Evolutionary conservation across 495 filamentous ascomycete species (phyloP).

Genomic region (Trichoderma parareesei): DNA sequence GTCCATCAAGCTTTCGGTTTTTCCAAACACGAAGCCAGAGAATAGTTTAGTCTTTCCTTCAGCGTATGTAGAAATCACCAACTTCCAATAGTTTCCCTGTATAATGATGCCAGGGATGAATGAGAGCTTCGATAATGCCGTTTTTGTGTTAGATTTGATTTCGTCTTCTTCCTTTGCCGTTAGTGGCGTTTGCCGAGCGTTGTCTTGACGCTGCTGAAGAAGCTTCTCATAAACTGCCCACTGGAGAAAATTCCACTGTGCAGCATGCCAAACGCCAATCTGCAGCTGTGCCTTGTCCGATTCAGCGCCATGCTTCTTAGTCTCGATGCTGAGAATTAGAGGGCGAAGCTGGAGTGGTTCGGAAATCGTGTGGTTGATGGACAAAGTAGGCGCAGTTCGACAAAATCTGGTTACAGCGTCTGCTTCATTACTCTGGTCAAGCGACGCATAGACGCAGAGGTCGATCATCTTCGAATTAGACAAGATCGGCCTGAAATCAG

Average conservation of each 20-base stretch:
- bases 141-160: slow-evolving; percentile 6
- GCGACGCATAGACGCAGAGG: background rate
- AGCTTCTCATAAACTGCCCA: background rate
- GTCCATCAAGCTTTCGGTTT: slow-evolving; percentile 11
- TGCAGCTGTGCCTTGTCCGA: background rate
- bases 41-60: slow-evolving; percentile 13
- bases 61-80: slow-evolving; percentile 13
- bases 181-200: background rate
- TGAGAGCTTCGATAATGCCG: slow-evolving; percentile 8
- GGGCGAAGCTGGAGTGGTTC: background rate
- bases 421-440: background rate
- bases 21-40: slow-evolving; percentile 9
- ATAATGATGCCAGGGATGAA: slow-evolving; percentile 15
- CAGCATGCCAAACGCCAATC: background rate
- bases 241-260: background rate
- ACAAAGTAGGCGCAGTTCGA: slow-evolving; percentile 8
- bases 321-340: background rate
- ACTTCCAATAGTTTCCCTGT: slow-evolving; percentile 11
- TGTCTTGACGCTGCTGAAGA: background rate
- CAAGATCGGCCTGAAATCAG: background rate
- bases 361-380: slow-evolving; percentile 15
- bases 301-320: background rate
- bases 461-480: background rate
- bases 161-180: background rate
- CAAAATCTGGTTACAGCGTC: slow-evolving; percentile 7